These are phyloP conservation scores for Cercospora sp. DNA, from an alignment of 2,329 filamentous ascomycete genomes.

Conservation along the genomic window DNA sequence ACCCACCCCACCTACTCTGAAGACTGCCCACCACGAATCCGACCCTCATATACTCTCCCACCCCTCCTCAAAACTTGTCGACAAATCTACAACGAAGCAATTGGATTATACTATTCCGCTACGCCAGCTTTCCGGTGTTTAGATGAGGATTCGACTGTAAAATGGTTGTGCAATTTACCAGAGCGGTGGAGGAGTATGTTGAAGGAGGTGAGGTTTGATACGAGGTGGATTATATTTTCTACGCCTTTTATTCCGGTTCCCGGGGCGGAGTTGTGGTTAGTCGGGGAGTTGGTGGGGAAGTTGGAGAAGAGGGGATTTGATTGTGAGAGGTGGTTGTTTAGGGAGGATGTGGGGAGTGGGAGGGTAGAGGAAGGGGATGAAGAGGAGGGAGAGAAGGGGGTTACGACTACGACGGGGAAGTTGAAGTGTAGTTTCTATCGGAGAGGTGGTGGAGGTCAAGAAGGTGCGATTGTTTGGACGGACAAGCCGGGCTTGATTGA, in stretches of 20 bases:
- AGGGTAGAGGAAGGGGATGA: constrained; percentile 9
- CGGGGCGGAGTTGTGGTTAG: constrained; percentile 22
- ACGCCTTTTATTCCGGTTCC: constrained; percentile 26
- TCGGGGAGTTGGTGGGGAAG: constrained; percentile 11
- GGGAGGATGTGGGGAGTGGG: neutral
- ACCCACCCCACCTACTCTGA: neutral
- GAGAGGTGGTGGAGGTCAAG: constrained; percentile 8
- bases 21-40: constrained; percentile 17
- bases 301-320: constrained; percentile 18
- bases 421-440: constrained; percentile 25
- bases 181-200: constrained; percentile 10
- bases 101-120: constrained; percentile 18
- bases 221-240: constrained; percentile 23
- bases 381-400: neutral
- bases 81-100: constrained; percentile 21
- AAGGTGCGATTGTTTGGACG: constrained; percentile 21
- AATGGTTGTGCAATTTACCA: constrained; percentile 20
- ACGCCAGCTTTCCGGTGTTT: constrained; percentile 23
- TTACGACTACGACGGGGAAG: constrained; percentile 15
- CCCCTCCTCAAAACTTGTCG: constrained; percentile 19
- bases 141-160: constrained; percentile 20
- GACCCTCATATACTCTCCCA: constrained; percentile 23
- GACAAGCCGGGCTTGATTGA: constrained; percentile 24
- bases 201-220: constrained; percentile 24
- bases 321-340: constrained; percentile 7